phyloP scores from a whole-genome alignment of 768 basidiomycete genomes.

The Mrakia blollopis region DNA sequence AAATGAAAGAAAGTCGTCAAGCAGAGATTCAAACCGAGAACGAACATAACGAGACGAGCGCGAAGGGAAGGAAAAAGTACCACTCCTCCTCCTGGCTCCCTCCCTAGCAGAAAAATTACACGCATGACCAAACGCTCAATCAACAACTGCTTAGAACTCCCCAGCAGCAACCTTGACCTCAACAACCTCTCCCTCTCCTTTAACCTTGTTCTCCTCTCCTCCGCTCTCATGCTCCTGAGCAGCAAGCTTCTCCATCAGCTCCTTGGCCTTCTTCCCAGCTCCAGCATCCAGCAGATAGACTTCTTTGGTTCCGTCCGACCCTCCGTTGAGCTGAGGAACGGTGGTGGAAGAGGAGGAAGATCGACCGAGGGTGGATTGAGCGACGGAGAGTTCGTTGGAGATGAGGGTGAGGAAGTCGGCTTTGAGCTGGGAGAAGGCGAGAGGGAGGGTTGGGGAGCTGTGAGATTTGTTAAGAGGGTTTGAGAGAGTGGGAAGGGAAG shows the following conservation, averaged over 20 bases:
- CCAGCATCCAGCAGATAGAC: background rate
- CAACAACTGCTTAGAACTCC: background rate
- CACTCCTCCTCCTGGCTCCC: no score
- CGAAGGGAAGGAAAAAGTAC: background rate
- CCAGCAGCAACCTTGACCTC: background rate
- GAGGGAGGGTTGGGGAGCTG: conserved; percentile 4
- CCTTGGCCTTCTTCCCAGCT: background rate
- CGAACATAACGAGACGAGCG: background rate
- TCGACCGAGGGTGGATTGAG: conserved; percentile 6
- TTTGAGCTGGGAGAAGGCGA: conserved; percentile 9
- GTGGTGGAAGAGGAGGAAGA: background rate
- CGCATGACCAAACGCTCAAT: background rate
- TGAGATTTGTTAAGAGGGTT: background rate
- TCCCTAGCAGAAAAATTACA: no score
- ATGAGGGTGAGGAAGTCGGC: conserved; percentile 11
- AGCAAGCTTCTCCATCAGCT: background rate
- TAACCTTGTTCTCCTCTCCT: background rate
- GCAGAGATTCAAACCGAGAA: background rate
- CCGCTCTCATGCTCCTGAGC: background rate
- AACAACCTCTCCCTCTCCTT: background rate
- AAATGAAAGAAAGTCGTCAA: no score
- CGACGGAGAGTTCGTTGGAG: conserved; percentile 8
- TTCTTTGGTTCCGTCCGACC: background rate
- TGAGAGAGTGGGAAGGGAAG: background rate
- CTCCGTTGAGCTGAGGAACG: background rate